Evolutionary conservation across 179 eudicot species (phyloP).

Genomic region (Amaranthus tricolor): DNA sequence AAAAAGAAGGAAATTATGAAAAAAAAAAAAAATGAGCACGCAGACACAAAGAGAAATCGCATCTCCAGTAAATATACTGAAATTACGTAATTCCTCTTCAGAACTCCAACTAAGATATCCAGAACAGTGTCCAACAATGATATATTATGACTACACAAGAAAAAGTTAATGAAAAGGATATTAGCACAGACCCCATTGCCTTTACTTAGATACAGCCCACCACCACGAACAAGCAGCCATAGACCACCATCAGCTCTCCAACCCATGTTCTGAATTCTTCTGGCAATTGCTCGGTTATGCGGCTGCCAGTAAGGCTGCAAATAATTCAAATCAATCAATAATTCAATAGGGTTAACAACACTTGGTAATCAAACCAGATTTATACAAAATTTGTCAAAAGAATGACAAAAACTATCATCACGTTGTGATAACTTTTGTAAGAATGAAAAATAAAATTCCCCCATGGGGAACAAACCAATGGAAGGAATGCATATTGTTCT

Average conservation of each 20-base stretch:
- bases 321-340: slow-evolving; percentile 12
- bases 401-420: background rate
- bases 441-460: background rate
- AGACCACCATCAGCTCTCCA: slow-evolving; percentile 99
- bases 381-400: background rate
- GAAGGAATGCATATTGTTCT: background rate
- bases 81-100: background rate
- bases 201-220: slow-evolving; percentile 94
- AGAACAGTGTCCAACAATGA: background rate
- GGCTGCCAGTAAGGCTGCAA: slow-evolving; percentile 97
- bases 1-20: background rate
- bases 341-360: background rate
- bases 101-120: background rate
- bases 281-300: slow-evolving; percentile 88
- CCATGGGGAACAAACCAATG: background rate
- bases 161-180: slow-evolving; percentile 14
- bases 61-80: background rate
- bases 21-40: background rate
- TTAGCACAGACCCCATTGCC: slow-evolving; percentile 81
- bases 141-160: slow-evolving; percentile 1
- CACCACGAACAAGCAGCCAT: slow-evolving; percentile 97
- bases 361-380: slow-evolving; percentile 10
- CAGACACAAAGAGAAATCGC: background rate
- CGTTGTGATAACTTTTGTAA: background rate
- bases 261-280: slow-evolving; percentile 97